These are phyloP conservation scores for Sistotremastrum niveocremeum DNA, from an alignment of 768 basidiomycete species.

Conservation along the genomic window DNA sequence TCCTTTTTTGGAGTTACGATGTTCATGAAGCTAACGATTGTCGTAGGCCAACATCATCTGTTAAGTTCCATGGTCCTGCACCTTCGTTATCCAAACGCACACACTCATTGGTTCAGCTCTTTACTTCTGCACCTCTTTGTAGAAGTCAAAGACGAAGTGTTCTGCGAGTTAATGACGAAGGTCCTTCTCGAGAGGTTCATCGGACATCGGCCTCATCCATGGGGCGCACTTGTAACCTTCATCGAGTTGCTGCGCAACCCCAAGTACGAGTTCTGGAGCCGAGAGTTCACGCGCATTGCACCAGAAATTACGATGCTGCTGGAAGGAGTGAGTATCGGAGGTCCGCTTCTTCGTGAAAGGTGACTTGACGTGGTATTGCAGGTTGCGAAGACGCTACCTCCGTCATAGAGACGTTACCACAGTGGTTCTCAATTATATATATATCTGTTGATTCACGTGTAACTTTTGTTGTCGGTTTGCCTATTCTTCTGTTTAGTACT, in stretches of 20 bases:
- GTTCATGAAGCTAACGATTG: conserved; percentile 1
- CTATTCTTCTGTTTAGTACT: no score
- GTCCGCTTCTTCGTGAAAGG: background rate
- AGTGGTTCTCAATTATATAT: background rate
- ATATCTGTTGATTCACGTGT: conserved; percentile 1
- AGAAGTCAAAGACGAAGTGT: conserved; percentile 62
- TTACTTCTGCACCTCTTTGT: conserved; percentile 79
- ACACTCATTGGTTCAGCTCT: conserved; percentile 96
- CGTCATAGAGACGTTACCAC: background rate
- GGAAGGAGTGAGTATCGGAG: conserved; percentile 49
- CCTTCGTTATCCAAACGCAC: conserved; percentile 93
- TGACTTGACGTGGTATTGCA: background rate
- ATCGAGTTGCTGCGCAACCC: conserved; percentile 85
- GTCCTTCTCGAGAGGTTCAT: conserved; percentile 90
- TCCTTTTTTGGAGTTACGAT: background rate
- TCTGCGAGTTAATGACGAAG: conserved; percentile 74
- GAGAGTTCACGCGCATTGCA: conserved; percentile 70
- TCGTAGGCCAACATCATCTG: conserved; percentile 84
- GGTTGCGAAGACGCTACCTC: conserved; percentile 5
- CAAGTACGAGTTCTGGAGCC: conserved; percentile 86
- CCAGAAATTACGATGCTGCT: conserved; percentile 79
- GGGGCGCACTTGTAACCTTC: conserved; percentile 89
- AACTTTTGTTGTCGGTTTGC: background rate
- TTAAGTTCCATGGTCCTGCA: conserved; percentile 89
- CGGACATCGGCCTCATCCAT: conserved; percentile 90